Evolutionary conservation across 441 rosid genomes (phyloP).

Genomic region (Viola pubescens): DNA sequence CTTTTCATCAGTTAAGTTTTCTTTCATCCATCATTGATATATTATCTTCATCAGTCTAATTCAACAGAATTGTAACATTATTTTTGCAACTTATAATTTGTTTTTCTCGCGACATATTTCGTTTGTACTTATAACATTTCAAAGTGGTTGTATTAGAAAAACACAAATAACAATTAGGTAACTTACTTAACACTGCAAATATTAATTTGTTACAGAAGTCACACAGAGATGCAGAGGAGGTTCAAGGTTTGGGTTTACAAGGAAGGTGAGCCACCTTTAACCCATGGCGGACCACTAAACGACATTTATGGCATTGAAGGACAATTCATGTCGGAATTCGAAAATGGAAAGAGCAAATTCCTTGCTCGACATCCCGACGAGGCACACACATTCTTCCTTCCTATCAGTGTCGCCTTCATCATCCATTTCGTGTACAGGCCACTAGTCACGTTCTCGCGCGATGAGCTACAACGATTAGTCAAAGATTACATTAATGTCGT

Average conservation of each 20-base stretch:
- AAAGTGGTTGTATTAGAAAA: too few relatives aligned
- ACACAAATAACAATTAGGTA: too few relatives aligned
- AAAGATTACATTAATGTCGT: constrained; percentile 34
- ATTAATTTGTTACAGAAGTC: constrained; percentile 32
- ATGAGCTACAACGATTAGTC: constrained; percentile 30
- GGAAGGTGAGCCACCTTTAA: constrained; percentile 51
- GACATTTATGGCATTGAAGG: constrained; percentile 62
- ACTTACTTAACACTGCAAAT: too few relatives aligned
- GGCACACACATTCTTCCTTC: constrained; percentile 53
- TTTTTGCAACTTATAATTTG: too few relatives aligned
- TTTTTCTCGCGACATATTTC: too few relatives aligned
- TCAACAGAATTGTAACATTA: too few relatives aligned
- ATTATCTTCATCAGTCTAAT: too few relatives aligned
- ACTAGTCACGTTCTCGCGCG: constrained; percentile 28
- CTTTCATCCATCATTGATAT: too few relatives aligned
- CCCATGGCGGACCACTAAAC: constrained; percentile 41
- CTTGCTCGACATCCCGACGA: constrained; percentile 37
- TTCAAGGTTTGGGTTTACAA: constrained; percentile 53
- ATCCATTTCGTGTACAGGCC: constrained; percentile 42
- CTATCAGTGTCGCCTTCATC: constrained; percentile 44
- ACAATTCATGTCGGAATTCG: constrained; percentile 58
- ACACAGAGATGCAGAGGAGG: constrained; percentile 53
- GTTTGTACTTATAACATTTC: too few relatives aligned
- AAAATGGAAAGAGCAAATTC: constrained; percentile 32
- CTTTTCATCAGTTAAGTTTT: constrained; percentile 62